phyloP scores from a whole-genome alignment of 2,329 filamentous ascomycete species.

The Escovopsis sp. region DNA sequence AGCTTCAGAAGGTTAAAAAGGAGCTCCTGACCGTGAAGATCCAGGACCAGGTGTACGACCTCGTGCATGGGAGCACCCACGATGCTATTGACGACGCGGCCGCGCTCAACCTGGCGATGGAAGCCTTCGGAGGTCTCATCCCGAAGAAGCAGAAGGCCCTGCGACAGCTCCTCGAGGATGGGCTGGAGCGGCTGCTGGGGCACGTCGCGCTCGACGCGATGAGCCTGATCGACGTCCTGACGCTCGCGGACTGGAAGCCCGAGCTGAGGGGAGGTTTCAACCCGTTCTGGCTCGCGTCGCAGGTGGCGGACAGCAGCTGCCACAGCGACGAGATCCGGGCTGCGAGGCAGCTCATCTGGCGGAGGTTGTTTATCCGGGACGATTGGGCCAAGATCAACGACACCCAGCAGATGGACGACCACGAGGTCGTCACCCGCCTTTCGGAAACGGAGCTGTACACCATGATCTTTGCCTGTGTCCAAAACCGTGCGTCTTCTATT shows the following conservation, averaged over 20 bases:
- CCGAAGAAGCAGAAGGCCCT: slow-evolving; percentile 49
- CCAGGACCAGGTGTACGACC: slow-evolving; percentile 64
- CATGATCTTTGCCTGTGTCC: slow-evolving; percentile 49
- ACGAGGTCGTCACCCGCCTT: slow-evolving; percentile 46
- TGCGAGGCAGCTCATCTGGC: slow-evolving; percentile 58
- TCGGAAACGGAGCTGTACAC: slow-evolving; percentile 51
- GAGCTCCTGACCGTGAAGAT: slow-evolving; percentile 56
- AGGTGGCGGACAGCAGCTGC: slow-evolving; percentile 39
- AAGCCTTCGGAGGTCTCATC: slow-evolving; percentile 42
- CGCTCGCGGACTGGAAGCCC: slow-evolving; percentile 44
- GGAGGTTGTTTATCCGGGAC: slow-evolving; percentile 68
- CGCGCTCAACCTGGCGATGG: slow-evolving; percentile 60
- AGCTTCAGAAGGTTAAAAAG: slow-evolving; percentile 40
- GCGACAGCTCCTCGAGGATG: slow-evolving; percentile 54
- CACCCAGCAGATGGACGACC: slow-evolving; percentile 58
- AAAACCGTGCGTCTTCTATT: slow-evolving; percentile 39
- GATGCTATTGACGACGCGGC: slow-evolving; percentile 67
- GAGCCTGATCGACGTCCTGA: slow-evolving; percentile 59
- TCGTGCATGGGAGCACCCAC: slow-evolving; percentile 51
- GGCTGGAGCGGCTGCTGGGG: slow-evolving; percentile 52
- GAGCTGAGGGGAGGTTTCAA: slow-evolving; percentile 36
- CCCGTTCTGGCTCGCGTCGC: slow-evolving; percentile 65
- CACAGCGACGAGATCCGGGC: slow-evolving; percentile 41
- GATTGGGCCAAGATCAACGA: slow-evolving; percentile 73
- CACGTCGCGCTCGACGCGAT: slow-evolving; percentile 55